Conservation (phyloP, 1,284 basidiomycete species). For the Xanthoconium separans region DNA sequence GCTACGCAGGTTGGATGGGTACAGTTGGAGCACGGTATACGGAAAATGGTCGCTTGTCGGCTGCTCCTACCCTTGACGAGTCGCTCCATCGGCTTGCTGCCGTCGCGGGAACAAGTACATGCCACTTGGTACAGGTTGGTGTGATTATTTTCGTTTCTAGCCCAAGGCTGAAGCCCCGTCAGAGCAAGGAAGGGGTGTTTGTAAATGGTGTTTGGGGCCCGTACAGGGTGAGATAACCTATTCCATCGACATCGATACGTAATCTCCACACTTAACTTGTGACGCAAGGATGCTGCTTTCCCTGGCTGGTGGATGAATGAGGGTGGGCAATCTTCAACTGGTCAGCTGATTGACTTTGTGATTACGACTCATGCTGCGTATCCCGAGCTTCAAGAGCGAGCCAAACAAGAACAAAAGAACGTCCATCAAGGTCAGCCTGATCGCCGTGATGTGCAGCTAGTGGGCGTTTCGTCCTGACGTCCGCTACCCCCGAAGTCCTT, state of each 20-base stretch:
- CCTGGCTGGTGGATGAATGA: conserved; percentile 99
- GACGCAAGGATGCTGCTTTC: conserved; percentile 74
- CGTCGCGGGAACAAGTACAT: conserved; percentile 95
- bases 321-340: conserved; percentile 97
- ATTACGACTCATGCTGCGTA: conserved; percentile 91
- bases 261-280: background rate
- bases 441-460: background rate
- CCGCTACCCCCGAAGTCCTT: conserved; percentile 53
- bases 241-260: background rate
- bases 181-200: conserved; percentile 81
- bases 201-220: conserved; percentile 97
- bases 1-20: conserved; percentile 98
- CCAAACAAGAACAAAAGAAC: conserved; percentile 51
- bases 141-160: background rate
- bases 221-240: conserved; percentile 60
- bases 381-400: conserved; percentile 59
- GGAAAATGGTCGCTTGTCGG: conserved; percentile 52
- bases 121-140: conserved; percentile 84
- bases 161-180: conserved; percentile 17
- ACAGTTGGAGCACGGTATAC: conserved; percentile 85
- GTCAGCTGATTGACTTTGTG: conserved; percentile 97
- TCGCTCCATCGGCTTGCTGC: conserved; percentile 85
- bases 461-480: background rate
- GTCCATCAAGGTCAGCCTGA: conserved; percentile 52
- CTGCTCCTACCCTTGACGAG: conserved; percentile 64